phyloP scores from a whole-genome alignment of 768 basidiomycete species.

The Lactarius psammicola region DNA sequence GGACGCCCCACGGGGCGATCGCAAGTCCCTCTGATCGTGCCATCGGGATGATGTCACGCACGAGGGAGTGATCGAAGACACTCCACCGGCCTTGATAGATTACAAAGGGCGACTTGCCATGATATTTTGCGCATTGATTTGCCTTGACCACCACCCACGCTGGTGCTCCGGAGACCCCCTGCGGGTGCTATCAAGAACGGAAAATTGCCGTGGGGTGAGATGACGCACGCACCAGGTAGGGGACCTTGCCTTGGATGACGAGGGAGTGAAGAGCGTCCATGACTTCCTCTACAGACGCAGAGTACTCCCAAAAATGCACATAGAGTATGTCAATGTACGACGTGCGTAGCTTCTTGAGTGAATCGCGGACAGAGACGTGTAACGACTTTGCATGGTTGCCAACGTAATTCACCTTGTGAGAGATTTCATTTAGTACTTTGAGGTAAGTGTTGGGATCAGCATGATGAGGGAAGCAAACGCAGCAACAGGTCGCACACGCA shows the following conservation, averaged over 20 bases:
- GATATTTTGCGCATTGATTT: conserved; percentile 40
- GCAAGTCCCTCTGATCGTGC: conserved; percentile 36
- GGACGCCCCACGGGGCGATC: conserved; percentile 44
- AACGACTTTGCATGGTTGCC: conserved; percentile 44
- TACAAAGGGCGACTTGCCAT: conserved; percentile 42
- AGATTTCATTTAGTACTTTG: conserved; percentile 26
- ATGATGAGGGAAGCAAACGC: neutral
- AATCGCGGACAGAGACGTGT: conserved; percentile 36
- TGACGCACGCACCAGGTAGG: conserved; percentile 36
- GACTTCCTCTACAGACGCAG: conserved; percentile 42
- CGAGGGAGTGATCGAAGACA: conserved; percentile 38
- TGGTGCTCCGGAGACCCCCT: conserved; percentile 33
- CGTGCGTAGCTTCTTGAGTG: conserved; percentile 52
- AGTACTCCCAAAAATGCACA: conserved; percentile 51
- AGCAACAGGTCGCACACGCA: neutral
- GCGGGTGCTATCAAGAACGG: neutral
- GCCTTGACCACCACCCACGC: conserved; percentile 41
- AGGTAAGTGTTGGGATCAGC: neutral
- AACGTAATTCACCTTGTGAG: conserved; percentile 41
- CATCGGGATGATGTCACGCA: conserved; percentile 46
- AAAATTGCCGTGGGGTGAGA: neutral
- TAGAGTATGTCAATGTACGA: conserved; percentile 57
- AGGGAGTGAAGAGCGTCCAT: conserved; percentile 43
- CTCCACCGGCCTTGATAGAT: conserved; percentile 44
- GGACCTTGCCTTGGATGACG: conserved; percentile 43